Percentiles rank a stretch among this genome's conserved stretches.
Conservation (phyloP, 2,329 filamentous ascomycete species). For the Lecanoromycetidae sp. region DNA sequence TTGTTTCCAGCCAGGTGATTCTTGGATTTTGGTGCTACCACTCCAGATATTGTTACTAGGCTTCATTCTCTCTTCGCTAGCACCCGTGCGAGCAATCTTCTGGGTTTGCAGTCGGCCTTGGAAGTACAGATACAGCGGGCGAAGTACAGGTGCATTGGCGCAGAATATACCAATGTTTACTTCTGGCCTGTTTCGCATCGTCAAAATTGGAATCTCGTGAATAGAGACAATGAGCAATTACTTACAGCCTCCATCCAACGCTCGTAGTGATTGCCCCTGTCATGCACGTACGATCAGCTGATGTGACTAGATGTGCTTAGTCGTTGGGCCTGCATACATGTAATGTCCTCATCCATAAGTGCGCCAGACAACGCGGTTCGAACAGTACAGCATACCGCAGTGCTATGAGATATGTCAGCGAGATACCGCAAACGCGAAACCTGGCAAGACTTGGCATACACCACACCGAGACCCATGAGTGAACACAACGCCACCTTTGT, state of each 20-base stretch:
- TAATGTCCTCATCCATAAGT: conserved; percentile 9
- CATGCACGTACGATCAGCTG: not conserved
- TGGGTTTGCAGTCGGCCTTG: conserved; percentile 2
- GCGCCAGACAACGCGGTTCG: conserved; percentile 14
- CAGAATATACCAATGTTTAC: conserved; percentile 16
- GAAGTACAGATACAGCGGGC: conserved; percentile 12
- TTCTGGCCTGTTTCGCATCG: not conserved
- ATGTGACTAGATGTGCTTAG: not conserved
- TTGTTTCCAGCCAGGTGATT: not conserved
- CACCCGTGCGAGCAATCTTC: not conserved
- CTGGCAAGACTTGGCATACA: not conserved
- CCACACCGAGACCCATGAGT: conserved; percentile 22
- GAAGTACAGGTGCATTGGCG: conserved; percentile 14
- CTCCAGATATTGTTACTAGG: conserved; percentile 3
- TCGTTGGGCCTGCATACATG: conserved; percentile 7
- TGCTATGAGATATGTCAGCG: not conserved
- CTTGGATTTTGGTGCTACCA: conserved; percentile 1
- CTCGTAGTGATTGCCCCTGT: conserved; percentile 8
- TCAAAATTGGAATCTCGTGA: not conserved
- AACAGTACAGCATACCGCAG: conserved; percentile 13
- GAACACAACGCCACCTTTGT: conserved; percentile 22
- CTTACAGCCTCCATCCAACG: conserved; percentile 11
- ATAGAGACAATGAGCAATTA: not conserved
- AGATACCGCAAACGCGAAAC: not conserved
- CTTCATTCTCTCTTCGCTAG: conserved; percentile 5